Evolutionary conservation across 164 flowering plant genomes (phyloP), one percentile per base, ranked within the genome.

Genomic region (Liquidambar formosana): DNA sequence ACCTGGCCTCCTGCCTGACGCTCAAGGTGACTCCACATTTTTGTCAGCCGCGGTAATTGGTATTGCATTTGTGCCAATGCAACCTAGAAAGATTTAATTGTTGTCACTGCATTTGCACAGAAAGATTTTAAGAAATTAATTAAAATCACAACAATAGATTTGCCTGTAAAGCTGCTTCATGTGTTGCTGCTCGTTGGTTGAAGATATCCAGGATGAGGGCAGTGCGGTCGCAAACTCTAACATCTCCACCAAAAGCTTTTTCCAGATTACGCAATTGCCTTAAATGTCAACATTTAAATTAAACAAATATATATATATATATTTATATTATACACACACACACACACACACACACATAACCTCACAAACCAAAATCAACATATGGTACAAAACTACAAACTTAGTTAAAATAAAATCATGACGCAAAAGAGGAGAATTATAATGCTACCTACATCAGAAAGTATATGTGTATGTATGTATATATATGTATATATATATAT

Each of bases 1-100:
- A 94, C 99, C 73, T 83, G 71, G 22, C 97, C 99, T 77, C 99
- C 97, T 48, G 99, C 82, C 82, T 94, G 99, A 65, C 99, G 95
- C 82, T 94, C 99, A 82, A 94, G 97, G 71, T 94, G 98, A 72
- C 90, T 82, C 99, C 99, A 94, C 99, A 94, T 90, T 83, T 80
- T 92, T 72, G 99, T 89, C 60, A 94, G 70, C 19, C 97, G 87
- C 64, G 99, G 99, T 61, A 94, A 80, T 71, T 94, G 99, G 71
- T 94, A 94, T 73, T 92, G 95, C 97, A 91, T 92, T 81, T 88
- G 99, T 61, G 99, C 99, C 82, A 94, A 78, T 73, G 97, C 78
- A 67, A 92, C 99, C 99, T 92, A 66, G n/a, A 69, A 57, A 43
- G 15, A 38, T 10, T 13, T 46, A 8, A 16, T 22, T 47, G n/a